phyloP scores from a whole-genome alignment of 108 stramenopile species.

The Heterococcus sp. region DNA sequence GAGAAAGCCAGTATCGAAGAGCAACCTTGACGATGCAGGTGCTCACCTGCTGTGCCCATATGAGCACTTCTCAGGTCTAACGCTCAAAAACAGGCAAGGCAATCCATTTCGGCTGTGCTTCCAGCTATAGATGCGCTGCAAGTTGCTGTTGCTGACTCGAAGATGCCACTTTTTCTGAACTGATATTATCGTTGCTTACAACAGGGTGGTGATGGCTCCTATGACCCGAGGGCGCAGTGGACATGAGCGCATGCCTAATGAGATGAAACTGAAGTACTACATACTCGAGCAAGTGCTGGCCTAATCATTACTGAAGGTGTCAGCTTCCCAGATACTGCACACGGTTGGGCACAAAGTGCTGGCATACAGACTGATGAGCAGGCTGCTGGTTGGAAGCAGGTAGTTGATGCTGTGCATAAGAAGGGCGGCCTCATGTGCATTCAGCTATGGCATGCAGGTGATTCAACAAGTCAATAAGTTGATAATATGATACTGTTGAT shows the following conservation, averaged over 20 bases:
- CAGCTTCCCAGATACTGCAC: background rate
- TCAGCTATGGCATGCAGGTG: slow-evolving; percentile 12
- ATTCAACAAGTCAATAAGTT: too few species aligned
- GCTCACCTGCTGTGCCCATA: too few species aligned
- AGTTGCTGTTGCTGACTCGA: too few species aligned
- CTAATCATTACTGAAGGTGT: background rate
- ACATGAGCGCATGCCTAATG: slow-evolving; percentile 54
- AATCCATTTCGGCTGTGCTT: too few species aligned
- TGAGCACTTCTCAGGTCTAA: too few species aligned
- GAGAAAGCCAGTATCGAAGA: too few species aligned
- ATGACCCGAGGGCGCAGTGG: slow-evolving; percentile 62
- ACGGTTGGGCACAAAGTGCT: slow-evolving; percentile 3
- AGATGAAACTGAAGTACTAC: slow-evolving; percentile 26
- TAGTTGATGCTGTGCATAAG: slow-evolving; percentile 5
- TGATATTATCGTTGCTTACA: too few species aligned
- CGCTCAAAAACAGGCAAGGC: too few species aligned
- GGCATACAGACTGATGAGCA: slow-evolving; percentile 3
- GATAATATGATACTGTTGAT: too few species aligned
- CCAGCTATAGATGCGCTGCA: too few species aligned
- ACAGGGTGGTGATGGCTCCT: slow-evolving; percentile 60
- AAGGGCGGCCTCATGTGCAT: background rate
- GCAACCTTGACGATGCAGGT: too few species aligned
- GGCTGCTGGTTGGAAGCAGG: slow-evolving; percentile 7
- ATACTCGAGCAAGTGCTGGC: background rate
- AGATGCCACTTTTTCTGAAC: too few species aligned